Conservation (phyloP, 805 yeast species). For the Metschnikowia noctiluminum region DNA sequence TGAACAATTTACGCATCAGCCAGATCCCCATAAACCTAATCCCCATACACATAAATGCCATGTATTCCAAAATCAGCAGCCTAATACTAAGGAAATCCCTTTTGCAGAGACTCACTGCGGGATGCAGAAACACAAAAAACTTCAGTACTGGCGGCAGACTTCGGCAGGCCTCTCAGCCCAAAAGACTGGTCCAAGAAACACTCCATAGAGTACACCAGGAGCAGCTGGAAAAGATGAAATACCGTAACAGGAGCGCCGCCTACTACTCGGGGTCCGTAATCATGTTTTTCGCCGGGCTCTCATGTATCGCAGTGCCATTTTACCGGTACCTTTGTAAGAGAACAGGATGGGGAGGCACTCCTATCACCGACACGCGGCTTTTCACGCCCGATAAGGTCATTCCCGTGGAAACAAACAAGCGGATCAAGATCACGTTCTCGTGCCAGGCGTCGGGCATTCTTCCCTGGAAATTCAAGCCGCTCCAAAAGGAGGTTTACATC, state of each 20-base stretch:
- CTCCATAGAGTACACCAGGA: conserved; percentile 14
- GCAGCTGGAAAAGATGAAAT: conserved; percentile 27
- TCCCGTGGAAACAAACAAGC: conserved; percentile 81
- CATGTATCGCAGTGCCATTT: conserved; percentile 90
- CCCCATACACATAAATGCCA: not conserved
- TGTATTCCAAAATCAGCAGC: conserved; percentile 3
- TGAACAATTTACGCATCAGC: too few relatives aligned
- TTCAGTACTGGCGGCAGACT: not conserved
- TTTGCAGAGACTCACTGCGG: too few relatives aligned
- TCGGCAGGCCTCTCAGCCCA: conserved; percentile 5
- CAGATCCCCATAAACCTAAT: too few relatives aligned
- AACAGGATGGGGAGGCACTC: conserved; percentile 96
- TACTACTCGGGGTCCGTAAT: conserved; percentile 68
- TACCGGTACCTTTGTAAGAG: conserved; percentile 89
- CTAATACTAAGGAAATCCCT: not conserved
- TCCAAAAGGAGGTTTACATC: conserved; percentile 87
- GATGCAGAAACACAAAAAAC: not conserved
- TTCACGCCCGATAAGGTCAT: conserved; percentile 84
- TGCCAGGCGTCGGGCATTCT: conserved; percentile 86
- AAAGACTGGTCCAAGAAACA: conserved; percentile 4
- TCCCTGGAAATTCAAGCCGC: conserved; percentile 95
- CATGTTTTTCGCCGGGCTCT: conserved; percentile 66
- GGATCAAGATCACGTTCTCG: conserved; percentile 82
- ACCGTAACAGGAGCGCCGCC: conserved; percentile 52
- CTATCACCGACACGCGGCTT: conserved; percentile 76